Evolutionary conservation across 495 filamentous ascomycete species (phyloP), one percentile per base, ranked within the genome.

Genomic region (Penicillium soppii): DNA sequence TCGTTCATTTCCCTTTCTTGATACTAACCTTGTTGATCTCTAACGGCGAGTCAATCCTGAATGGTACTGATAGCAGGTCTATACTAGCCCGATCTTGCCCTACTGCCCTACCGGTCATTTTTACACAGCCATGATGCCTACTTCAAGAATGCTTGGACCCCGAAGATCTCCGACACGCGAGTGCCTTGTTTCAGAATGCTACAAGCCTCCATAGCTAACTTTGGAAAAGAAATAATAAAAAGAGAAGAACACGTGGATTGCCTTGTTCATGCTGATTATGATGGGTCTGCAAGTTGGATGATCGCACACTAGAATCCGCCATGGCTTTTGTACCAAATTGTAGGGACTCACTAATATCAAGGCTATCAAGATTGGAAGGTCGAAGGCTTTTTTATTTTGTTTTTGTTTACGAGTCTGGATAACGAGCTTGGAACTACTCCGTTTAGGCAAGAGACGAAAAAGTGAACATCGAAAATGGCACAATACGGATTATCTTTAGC

Each of bases 1-100:
- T 37, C 37, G 16, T 49, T 58, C 47, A 48, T 55, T 48, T 51
- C 23, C 52, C 40, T 26, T 32, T 49, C 20, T 52, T 8, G 30
- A 33, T 15, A 42, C 12, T 4, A 21, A 17, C 38, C 10, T 23
- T 50, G 47, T 9, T 30, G 40, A 58, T 51, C 52, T 26, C 29
- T 33, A 37, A 37, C 30, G n/a, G 7, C 26, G 7, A 41, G 13
- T 16, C 2, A 2, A 7, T 4, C 12, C 9, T 39, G 23, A 12
- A 16, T 13, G 12, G 41, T 13, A 17, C 7, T 49, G 47, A 41
- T 29, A 37, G 27, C 37, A 48, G 29, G 21, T 52, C 48, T 57
- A 63, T 63, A 55, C 60, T 53, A 60, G 50, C 50, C 53, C 52
- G 42, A 47, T 38, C 42, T 40, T 35, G 29, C n/a, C 27, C 32